phyloP scores from a whole-genome alignment of 805 yeast genomes.

The Saturnispora mendoncae region DNA sequence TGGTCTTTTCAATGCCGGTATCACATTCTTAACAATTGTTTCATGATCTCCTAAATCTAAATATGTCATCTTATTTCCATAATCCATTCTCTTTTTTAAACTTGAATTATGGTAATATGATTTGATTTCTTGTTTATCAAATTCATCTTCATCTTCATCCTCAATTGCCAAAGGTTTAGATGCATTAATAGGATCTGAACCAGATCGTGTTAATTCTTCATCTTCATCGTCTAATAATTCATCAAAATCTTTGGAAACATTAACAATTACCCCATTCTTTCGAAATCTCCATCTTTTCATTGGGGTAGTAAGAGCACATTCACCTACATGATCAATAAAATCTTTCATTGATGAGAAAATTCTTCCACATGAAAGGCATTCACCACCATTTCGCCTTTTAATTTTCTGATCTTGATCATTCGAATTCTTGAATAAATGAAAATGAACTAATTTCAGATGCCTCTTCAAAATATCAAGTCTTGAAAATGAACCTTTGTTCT shows the following conservation, averaged over 20 bases:
- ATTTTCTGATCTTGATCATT: background rate
- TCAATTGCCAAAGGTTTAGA: too few species aligned
- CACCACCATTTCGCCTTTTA: constrained; percentile 31
- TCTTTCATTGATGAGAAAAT: constrained; percentile 45
- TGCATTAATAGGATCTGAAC: too few species aligned
- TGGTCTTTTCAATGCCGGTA: constrained; percentile 12
- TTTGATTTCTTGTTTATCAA: background rate
- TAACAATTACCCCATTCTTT: constrained; percentile 25
- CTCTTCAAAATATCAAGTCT: constrained; percentile 68
- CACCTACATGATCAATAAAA: constrained; percentile 57
- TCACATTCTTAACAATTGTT: constrained; percentile 4
- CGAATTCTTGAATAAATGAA: constrained; percentile 30
- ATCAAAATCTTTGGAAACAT: constrained; percentile 20
- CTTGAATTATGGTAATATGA: background rate
- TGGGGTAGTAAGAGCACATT: constrained; percentile 42
- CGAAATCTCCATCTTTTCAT: constrained; percentile 28
- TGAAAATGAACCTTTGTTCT: constrained; percentile 68
- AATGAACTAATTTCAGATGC: constrained; percentile 63
- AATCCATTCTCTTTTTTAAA: constrained; percentile 5
- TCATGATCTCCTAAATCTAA: constrained; percentile 2
- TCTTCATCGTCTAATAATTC: background rate
- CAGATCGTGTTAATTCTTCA: too few species aligned
- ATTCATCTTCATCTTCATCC: background rate
- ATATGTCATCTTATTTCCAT: background rate
- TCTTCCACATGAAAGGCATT: constrained; percentile 57